Conservation (phyloP, 1,284 basidiomycete genomes). For the Cutaneotrichosporon mucoides region DNA sequence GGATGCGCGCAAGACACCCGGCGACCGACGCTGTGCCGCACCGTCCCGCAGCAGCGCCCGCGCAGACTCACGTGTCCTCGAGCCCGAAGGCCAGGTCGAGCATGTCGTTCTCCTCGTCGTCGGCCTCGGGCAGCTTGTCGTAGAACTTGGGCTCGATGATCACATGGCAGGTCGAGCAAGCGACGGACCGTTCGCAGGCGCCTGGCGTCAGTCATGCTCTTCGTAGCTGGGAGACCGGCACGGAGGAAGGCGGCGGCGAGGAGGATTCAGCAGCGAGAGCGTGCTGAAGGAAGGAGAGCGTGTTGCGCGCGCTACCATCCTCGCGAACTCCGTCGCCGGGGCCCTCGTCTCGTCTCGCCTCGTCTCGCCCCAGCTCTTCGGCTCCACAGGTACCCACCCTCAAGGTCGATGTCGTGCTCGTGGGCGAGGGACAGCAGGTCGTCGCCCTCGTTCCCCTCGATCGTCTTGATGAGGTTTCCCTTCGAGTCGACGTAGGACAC, state of each 20-base stretch:
- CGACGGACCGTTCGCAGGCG: constrained; percentile 93
- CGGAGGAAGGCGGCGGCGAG: too few relatives aligned
- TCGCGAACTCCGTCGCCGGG: too few relatives aligned
- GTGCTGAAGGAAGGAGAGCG: too few relatives aligned
- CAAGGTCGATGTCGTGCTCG: constrained; percentile 95
- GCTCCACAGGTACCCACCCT: constrained; percentile 59
- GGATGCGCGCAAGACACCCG: too few relatives aligned
- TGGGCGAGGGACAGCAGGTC: constrained; percentile 87
- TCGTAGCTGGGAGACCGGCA: not conserved
- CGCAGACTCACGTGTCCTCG: constrained; percentile 72
- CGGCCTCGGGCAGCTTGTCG: constrained; percentile 81
- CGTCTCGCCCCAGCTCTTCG: not conserved
- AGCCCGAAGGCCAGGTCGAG: constrained; percentile 96
- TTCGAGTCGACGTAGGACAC: constrained; percentile 86
- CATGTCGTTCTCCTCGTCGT: constrained; percentile 98
- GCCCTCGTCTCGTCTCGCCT: not conserved
- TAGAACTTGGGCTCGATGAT: constrained; percentile 79
- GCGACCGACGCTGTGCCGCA: too few relatives aligned
- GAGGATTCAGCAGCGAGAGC: too few relatives aligned
- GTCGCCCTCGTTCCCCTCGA: constrained; percentile 91
- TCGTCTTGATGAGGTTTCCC: constrained; percentile 73
- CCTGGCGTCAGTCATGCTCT: constrained; percentile 53
- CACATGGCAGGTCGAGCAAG: constrained; percentile 97
- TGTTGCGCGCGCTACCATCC: not conserved
- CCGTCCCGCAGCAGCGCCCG: too few relatives aligned